Base-by-base conservation (phyloP, 441 rosid species). In the Brassica hybrid region DNA sequence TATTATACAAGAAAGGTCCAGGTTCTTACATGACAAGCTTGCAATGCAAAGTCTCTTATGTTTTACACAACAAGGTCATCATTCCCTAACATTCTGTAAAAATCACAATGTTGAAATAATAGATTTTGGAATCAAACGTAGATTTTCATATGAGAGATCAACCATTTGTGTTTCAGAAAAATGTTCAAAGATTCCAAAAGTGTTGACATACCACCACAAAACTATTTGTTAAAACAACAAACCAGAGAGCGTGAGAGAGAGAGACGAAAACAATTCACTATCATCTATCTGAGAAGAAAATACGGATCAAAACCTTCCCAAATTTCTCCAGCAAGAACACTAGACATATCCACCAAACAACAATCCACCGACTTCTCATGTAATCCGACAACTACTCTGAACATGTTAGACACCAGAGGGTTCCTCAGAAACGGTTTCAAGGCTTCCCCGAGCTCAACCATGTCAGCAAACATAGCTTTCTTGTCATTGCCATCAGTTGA, bases 221-320 rank as follows among this genome's bases (percentile, higher is more conserved):
- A 13, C 65, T 61, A 27, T 61, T 21, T 16, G 67, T 63, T 63
- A 71, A 57, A 71, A 71, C 74, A 62, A 57, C 23, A 9, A 27
- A 27, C 32, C 32, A 27, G 3, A 56, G 13, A 61, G 25, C 59
- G 23, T 18, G 59, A 27, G 23, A 21, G 59, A 27, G 14, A 56
- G 32, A 36, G 14, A 72, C 48, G 12, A 52, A 32, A 56, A 32
- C 25, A 18, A 27, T 56, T 17, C 32, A 69, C 19, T 34, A 18
- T 27, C 21, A 32, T 79, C 82, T 78, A 90, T 75, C 86, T 80
- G 64, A 90, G 85, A 83, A 94, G 98, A 87, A 94, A 96, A 84
- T 85, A 92, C 5, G 97, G 98, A 86, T 90, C 86, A 83, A 96
- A 96, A 77, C 84, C 83, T 65, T 88, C 91, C 94, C 93, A 89